Conservation (phyloP, 176 grass and related monocot genomes). For the Oryza longistaminata region DNA sequence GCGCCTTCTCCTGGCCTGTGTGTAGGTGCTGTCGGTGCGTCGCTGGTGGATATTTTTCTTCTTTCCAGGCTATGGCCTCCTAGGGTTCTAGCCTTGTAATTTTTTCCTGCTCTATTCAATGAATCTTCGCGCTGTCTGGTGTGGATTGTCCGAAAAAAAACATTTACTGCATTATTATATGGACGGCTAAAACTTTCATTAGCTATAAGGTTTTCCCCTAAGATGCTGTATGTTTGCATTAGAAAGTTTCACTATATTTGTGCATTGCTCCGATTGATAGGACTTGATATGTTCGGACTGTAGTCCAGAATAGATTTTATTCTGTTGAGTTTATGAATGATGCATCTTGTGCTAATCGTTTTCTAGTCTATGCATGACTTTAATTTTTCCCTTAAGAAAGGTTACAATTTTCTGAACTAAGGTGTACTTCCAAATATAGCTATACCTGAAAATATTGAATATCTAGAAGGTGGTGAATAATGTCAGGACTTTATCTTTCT, state of each 20-base stretch:
- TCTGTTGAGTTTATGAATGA: slow-evolving; percentile 14
- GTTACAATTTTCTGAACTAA: neutral
- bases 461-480: slow-evolving; percentile 17
- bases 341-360: slow-evolving; percentile 1
- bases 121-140: no score
- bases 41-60: no score
- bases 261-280: neutral
- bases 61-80: no score
- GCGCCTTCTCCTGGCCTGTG: no score
- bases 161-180: neutral
- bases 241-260: slow-evolving; percentile 27
- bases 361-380: neutral
- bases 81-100: no score
- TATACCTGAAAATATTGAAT: slow-evolving; percentile 5
- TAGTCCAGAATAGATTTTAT: neutral
- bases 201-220: neutral
- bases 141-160: no score
- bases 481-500: neutral
- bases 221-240: slow-evolving; percentile 8
- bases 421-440: neutral
- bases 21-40: no score
- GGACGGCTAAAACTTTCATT: neutral
- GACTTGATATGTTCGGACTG: neutral
- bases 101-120: no score
- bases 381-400: neutral